Evolutionary conservation across 2,329 filamentous ascomycete genomes (phyloP), one percentile per base, ranked within the genome.

Genomic region (Phialophora expanda): DNA sequence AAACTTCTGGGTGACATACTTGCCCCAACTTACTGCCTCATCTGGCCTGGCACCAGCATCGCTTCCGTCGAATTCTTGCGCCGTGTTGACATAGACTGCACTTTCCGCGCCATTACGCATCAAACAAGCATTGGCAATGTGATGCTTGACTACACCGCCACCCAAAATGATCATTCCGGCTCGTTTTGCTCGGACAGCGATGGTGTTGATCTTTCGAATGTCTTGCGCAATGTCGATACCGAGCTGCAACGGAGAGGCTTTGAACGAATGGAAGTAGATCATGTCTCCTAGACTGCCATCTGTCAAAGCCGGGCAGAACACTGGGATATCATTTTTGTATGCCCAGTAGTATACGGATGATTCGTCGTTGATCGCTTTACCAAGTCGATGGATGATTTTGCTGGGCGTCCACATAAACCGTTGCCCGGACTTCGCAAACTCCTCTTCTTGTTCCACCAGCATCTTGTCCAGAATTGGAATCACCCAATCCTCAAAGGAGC

Each of bases 181-280:
- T 62, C 92, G 84, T 79, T 93, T 92, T 2, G 95, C 95, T 14
- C 91, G 84, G 34, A 98, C 91, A 0, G 94, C 89, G 69, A 98
- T 88, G 14, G 91, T 96, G 80, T 99, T 99, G 78, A 99, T 93
- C 68, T 86, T 88, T 22, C 95, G 88, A 67, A 99, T 95, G 74
- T 99, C 95, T 74, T 96, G 91, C 24, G 97, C 92, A 65, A 98
- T 92, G 76, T 98, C 95, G 66, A 97, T 87, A 64, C 89, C 87
- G 50, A 99, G 84, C 77, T 94, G 90, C 67, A 83, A 81, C 3
- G 94, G 94, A 1, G 91, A 93, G 0, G 91, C 81, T 77, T 94
- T 95, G 86, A 93, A 99, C 0, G 93, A 96, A 81, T 99, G 94
- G 78, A 99, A 98, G 80, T 97, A 98, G 48, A 99, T 84, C 95